phyloP scores from a whole-genome alignment of 192 early-diverging fungal genomes.

The Entomortierella chlamydospora region DNA sequence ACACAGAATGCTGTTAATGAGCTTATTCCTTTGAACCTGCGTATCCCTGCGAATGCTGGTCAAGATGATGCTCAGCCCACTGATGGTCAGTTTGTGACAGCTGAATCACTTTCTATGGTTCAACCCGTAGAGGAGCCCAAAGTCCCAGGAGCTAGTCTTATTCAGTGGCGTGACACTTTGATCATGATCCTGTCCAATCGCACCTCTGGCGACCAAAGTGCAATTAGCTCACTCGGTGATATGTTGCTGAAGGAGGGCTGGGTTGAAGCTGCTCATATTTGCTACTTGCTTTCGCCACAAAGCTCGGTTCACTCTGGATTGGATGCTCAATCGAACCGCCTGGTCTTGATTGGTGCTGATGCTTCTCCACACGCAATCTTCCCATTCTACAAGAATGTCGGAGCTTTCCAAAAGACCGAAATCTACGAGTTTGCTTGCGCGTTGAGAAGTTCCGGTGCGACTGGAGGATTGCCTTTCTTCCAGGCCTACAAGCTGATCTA shows the following conservation, averaged over 20 bases:
- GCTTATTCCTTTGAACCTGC: constrained; percentile 30
- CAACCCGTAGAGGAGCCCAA: constrained; percentile 35
- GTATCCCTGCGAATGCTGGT: neutral
- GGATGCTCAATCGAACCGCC: constrained; percentile 69
- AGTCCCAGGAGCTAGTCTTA: constrained; percentile 51
- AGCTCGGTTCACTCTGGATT: constrained; percentile 70
- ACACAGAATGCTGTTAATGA: constrained; percentile 60
- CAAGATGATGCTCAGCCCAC: constrained; percentile 4
- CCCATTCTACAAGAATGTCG: constrained; percentile 65
- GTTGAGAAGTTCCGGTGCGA: constrained; percentile 53
- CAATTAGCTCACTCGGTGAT: constrained; percentile 86
- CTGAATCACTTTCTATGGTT: constrained; percentile 39
- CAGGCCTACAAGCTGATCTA: constrained; percentile 90
- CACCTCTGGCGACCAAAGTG: constrained; percentile 74
- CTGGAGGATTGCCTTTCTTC: constrained; percentile 82
- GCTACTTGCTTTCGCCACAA: constrained; percentile 79
- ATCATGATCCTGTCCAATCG: constrained; percentile 88
- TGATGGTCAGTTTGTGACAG: constrained; percentile 40
- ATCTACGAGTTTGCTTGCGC: constrained; percentile 83
- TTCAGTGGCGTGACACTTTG: constrained; percentile 80
- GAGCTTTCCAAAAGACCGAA: constrained; percentile 82
- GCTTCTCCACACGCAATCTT: constrained; percentile 47
- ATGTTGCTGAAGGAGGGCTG: constrained; percentile 65
- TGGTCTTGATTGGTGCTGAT: constrained; percentile 76
- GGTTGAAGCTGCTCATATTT: constrained; percentile 80